Evolutionary conservation across 164 flowering plant species (phyloP).

Genomic region (Amborella trichopoda): DNA sequence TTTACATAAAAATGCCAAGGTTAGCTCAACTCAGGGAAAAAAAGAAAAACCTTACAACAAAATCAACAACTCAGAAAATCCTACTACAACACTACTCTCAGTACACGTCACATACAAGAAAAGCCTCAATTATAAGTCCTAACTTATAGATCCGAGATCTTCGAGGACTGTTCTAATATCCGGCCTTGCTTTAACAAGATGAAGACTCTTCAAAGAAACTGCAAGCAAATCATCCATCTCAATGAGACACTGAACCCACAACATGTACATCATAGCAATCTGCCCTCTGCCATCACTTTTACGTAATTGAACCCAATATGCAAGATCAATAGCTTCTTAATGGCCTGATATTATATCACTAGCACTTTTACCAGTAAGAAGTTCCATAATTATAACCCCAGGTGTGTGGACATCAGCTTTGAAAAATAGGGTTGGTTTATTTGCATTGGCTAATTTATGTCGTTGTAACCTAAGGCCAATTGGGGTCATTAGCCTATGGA

Average conservation of each 20-base stretch:
- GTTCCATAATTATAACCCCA: slow-evolving; percentile 89
- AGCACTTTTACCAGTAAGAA: slow-evolving; percentile 84
- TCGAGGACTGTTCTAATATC: slow-evolving; percentile 69
- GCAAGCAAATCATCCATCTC: slow-evolving; percentile 81
- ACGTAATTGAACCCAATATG: slow-evolving; percentile 88
- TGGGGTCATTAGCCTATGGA: slow-evolving; percentile 87
- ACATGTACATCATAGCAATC: slow-evolving; percentile 57
- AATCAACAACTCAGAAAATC: too few species aligned
- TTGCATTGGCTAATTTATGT: slow-evolving; percentile 55
- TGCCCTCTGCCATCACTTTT: slow-evolving; percentile 70
- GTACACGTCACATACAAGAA: too few species aligned
- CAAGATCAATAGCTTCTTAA: slow-evolving; percentile 83
- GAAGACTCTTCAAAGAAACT: slow-evolving; percentile 66
- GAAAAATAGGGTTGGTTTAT: slow-evolving; percentile 58
- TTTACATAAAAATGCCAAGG: too few species aligned
- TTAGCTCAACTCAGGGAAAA: too few species aligned
- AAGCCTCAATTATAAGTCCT: too few species aligned
- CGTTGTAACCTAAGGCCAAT: slow-evolving; percentile 84
- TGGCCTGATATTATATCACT: slow-evolving; percentile 95
- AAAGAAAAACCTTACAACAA: too few species aligned
- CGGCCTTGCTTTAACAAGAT: slow-evolving; percentile 87
- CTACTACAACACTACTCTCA: too few species aligned
- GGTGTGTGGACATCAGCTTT: slow-evolving; percentile 90
- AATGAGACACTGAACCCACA: slow-evolving; percentile 32
- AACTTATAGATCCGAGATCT: slow-evolving; percentile 53